These are phyloP conservation scores for Litchi chinensis DNA, from an alignment of 345 rosid genomes.

Conservation along the genomic window DNA sequence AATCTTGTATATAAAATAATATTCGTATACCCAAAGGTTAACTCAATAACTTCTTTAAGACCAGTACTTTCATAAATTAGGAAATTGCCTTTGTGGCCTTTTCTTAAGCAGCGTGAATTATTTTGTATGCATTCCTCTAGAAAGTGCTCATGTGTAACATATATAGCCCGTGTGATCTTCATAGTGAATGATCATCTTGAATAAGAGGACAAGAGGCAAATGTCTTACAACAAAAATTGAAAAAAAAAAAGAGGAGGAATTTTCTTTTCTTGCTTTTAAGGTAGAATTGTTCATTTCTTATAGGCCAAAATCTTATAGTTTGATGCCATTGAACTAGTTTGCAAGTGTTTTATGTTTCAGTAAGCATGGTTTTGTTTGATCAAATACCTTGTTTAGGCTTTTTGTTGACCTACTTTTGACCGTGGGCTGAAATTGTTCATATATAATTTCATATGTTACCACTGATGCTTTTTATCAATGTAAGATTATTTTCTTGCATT, in stretches of 20 bases:
- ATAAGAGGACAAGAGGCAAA: not conserved
- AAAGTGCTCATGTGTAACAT: not conserved
- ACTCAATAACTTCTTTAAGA: not conserved
- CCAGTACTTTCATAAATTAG: not conserved
- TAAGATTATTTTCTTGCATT: constrained; percentile 10
- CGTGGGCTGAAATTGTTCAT: not conserved
- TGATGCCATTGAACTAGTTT: not conserved
- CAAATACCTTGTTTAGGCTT: not conserved
- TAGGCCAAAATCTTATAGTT: not conserved
- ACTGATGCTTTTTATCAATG: not conserved
- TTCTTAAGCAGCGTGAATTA: not conserved
- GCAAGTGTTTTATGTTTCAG: not conserved
- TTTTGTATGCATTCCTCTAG: not conserved
- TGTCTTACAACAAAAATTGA: not conserved
- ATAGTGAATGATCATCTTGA: not conserved
- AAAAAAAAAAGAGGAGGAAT: too few species aligned
- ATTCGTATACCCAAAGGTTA: not conserved
- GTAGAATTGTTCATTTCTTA: not conserved
- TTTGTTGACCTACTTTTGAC: not conserved
- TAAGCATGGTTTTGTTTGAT: not conserved
- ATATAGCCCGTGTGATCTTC: not conserved
- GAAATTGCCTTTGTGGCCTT: not conserved
- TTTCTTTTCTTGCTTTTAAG: not conserved
- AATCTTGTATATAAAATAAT: not conserved
- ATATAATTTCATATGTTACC: constrained; percentile 1